Evolutionary conservation across 2,329 filamentous ascomycete genomes (phyloP).

Genomic region (Arthrinium phaeospermum): DNA sequence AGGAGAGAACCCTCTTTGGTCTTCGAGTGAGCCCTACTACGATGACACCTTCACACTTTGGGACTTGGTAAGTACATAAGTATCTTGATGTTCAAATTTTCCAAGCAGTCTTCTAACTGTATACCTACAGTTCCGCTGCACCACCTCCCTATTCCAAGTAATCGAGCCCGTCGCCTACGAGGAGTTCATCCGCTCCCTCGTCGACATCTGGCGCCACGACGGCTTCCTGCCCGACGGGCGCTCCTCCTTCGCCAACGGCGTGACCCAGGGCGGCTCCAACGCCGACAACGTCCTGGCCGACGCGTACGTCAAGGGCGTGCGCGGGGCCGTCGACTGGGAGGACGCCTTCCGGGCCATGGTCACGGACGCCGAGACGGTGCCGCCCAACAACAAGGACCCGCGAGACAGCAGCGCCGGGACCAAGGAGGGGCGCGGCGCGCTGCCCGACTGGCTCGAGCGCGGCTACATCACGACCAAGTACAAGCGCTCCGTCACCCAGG

Average conservation of each 20-base stretch:
- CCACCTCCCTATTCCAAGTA: constrained; percentile 68
- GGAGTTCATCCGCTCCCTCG: constrained; percentile 69
- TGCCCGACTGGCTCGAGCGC: constrained; percentile 69
- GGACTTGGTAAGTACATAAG: constrained; percentile 48
- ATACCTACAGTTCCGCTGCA: constrained; percentile 64
- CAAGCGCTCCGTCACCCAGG: constrained; percentile 65
- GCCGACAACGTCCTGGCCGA: constrained; percentile 76
- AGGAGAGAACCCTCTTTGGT: constrained; percentile 72
- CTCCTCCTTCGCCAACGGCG: constrained; percentile 72
- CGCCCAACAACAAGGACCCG: constrained; percentile 63
- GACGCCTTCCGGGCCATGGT: constrained; percentile 68
- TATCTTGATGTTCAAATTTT: constrained; percentile 19
- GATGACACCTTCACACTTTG: constrained; percentile 76
- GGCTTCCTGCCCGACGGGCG: constrained; percentile 70
- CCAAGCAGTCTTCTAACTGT: not conserved
- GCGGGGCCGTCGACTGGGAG: constrained; percentile 67
- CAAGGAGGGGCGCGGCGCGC: constrained; percentile 70
- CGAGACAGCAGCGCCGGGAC: constrained; percentile 65
- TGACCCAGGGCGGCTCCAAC: constrained; percentile 72
- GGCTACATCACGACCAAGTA: constrained; percentile 71
- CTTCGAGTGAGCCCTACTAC: constrained; percentile 70
- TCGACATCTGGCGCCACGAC: constrained; percentile 71
- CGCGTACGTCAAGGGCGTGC: constrained; percentile 72
- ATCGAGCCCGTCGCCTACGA: constrained; percentile 67
- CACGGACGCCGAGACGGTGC: constrained; percentile 69